These are phyloP conservation scores for Fraxinus baroniana DNA, from an alignment of 305 asterid species.

Conservation along the genomic window DNA sequence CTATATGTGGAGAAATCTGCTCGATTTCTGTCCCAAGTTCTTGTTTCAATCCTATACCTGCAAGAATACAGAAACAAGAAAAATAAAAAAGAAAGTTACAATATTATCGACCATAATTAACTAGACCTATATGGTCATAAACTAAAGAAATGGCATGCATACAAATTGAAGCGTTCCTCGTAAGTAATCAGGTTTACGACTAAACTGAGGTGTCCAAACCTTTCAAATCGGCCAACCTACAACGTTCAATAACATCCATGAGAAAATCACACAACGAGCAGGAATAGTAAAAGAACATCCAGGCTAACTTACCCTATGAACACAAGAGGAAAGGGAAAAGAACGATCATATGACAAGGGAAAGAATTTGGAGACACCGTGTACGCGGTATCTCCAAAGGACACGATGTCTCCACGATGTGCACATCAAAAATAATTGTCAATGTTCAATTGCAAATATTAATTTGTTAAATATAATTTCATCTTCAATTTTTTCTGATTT, in stretches of 20 bases:
- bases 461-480: neutral
- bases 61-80: neutral
- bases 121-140: neutral
- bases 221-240: conserved; percentile 96
- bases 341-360: too few relatives aligned
- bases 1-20: conserved; percentile 82
- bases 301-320: conserved; percentile 71
- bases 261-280: conserved; percentile 11
- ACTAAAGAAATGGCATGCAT: conserved; percentile 29
- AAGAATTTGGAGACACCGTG: too few relatives aligned
- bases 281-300: neutral
- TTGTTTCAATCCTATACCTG: conserved; percentile 91
- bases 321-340: too few relatives aligned
- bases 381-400: too few relatives aligned
- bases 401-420: too few relatives aligned
- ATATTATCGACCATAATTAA: conserved; percentile 1
- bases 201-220: conserved; percentile 95
- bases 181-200: conserved; percentile 92
- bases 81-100: neutral
- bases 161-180: conserved; percentile 96
- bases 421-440: too few relatives aligned
- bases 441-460: neutral
- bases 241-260: conserved; percentile 15
- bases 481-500: conserved; percentile 14
- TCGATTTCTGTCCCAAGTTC: conserved; percentile 93